phyloP scores from a whole-genome alignment of 768 basidiomycete species.

The Gloeopeniophorella convolvens region DNA sequence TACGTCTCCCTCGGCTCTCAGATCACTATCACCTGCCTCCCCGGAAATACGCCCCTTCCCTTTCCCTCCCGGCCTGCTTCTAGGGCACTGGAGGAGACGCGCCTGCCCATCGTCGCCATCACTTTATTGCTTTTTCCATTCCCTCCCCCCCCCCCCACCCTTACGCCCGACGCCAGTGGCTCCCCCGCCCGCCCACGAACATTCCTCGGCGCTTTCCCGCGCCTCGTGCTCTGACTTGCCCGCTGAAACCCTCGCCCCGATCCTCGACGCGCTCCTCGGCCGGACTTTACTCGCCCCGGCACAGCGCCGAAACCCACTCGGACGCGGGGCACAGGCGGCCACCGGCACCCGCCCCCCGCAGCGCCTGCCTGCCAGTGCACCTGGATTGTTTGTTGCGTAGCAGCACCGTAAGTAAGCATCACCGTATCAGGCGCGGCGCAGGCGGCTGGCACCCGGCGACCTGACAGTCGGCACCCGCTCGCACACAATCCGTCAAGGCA shows the following conservation, averaged over 20 bases:
- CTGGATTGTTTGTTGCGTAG: too few relatives aligned
- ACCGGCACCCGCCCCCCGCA: too few relatives aligned
- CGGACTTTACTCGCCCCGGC: constrained; percentile 16
- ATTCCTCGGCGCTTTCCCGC: constrained; percentile 14
- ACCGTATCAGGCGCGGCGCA: too few relatives aligned
- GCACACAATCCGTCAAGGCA: too few relatives aligned
- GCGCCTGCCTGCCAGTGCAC: too few relatives aligned
- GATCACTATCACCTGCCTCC: constrained; percentile 7
- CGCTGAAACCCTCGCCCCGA: too few relatives aligned
- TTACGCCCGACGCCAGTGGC: constrained; percentile 3
- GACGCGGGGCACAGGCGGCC: too few relatives aligned
- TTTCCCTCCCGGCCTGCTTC: background rate
- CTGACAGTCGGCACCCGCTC: too few relatives aligned
- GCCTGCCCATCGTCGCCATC: background rate
- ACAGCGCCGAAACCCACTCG: too few relatives aligned
- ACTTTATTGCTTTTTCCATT: background rate
- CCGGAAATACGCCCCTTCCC: background rate
- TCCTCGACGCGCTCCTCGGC: constrained; percentile 7
- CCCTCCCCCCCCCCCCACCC: background rate
- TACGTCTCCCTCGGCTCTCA: background rate
- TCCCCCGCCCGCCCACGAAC: background rate
- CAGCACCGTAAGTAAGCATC: too few relatives aligned
- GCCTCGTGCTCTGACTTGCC: background rate
- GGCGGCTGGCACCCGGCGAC: too few relatives aligned
- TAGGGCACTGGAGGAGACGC: too few relatives aligned